Evolutionary conservation across 495 filamentous ascomycete genomes (phyloP).

Genomic region (Parathielavia appendiculata): DNA sequence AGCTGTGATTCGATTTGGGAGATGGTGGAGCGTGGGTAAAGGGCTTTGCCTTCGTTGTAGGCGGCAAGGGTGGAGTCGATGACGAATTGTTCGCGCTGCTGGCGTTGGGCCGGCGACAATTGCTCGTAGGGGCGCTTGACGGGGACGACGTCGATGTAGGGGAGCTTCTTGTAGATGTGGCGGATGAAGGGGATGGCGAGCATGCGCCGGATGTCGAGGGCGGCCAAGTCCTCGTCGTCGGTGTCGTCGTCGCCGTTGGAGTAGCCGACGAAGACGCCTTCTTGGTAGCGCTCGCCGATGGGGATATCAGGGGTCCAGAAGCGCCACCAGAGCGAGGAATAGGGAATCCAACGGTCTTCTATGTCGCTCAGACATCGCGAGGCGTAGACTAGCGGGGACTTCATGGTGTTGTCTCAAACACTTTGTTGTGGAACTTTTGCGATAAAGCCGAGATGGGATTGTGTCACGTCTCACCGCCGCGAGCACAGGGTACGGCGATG

Average conservation of each 20-base stretch:
- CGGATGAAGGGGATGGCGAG: conserved; percentile 10
- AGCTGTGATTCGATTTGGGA: conserved; percentile 16
- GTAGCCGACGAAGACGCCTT: conserved; percentile 17
- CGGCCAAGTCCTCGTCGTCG: conserved; percentile 1
- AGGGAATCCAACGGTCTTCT: conserved; percentile 17
- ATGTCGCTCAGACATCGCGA: conserved; percentile 14
- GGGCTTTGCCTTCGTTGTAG: conserved; percentile 19
- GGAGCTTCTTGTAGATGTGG: conserved; percentile 17
- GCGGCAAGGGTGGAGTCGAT: conserved; percentile 8
- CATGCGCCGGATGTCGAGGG: conserved; percentile 14
- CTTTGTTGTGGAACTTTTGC: too few species aligned
- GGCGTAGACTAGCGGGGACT: conserved; percentile 11
- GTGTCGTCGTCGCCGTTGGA: conserved; percentile 2
- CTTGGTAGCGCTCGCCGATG: conserved; percentile 17
- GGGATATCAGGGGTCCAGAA: conserved; percentile 18
- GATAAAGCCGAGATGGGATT: too few species aligned
- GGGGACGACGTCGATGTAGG: conserved; percentile 19
- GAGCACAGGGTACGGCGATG: too few species aligned
- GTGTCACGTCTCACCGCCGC: too few species aligned
- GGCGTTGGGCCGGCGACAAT: conserved; percentile 3
- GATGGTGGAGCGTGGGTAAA: conserved; percentile 19
- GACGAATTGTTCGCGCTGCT: conserved; percentile 3
- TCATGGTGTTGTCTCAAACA: conserved; percentile 8
- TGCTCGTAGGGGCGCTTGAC: conserved; percentile 3
- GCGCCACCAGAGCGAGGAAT: conserved; percentile 21